These are phyloP conservation scores for Leccinum truebloodii DNA, from an alignment of 768 basidiomycete species.

Conservation along the genomic window DNA sequence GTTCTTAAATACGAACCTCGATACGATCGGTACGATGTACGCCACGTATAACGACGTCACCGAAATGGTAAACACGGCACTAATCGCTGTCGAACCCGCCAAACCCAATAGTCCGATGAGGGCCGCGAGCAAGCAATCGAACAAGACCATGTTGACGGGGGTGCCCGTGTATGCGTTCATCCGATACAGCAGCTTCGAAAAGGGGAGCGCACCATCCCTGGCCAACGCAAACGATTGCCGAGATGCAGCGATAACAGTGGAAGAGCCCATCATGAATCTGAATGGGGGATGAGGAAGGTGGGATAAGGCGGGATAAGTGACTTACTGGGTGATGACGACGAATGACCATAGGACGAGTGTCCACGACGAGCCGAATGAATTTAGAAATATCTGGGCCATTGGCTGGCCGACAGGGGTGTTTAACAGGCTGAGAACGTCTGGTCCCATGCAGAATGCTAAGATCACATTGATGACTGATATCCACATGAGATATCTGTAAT, in stretches of 20 bases:
- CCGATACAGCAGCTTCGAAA: conserved; percentile 50
- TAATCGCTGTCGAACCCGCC: conserved; percentile 51
- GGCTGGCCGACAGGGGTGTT: conserved; percentile 38
- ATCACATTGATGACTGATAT: conserved; percentile 47
- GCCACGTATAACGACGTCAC: conserved; percentile 46
- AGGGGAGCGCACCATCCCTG: conserved; percentile 59
- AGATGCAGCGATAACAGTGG: conserved; percentile 45
- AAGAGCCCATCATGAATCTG: conserved; percentile 48
- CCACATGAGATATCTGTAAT: conserved; percentile 1
- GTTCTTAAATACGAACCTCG: conserved; percentile 47
- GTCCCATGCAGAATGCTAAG: conserved; percentile 59
- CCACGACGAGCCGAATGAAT: conserved; percentile 41
- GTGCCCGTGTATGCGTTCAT: conserved; percentile 57
- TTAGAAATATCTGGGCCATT: conserved; percentile 38
- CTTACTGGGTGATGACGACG: conserved; percentile 48
- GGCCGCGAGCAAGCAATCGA: conserved; percentile 41
- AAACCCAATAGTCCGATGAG: conserved; percentile 53
- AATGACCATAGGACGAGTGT: conserved; percentile 54
- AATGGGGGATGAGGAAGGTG: not conserved
- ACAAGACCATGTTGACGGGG: conserved; percentile 61
- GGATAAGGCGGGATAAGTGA: not conserved
- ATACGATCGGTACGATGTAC: conserved; percentile 47
- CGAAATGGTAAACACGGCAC: conserved; percentile 53
- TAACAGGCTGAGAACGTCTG: conserved; percentile 41
- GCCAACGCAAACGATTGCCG: conserved; percentile 59